Conservation (phyloP, 129 eudicot species). For the Flaveria sonorensis region DNA sequence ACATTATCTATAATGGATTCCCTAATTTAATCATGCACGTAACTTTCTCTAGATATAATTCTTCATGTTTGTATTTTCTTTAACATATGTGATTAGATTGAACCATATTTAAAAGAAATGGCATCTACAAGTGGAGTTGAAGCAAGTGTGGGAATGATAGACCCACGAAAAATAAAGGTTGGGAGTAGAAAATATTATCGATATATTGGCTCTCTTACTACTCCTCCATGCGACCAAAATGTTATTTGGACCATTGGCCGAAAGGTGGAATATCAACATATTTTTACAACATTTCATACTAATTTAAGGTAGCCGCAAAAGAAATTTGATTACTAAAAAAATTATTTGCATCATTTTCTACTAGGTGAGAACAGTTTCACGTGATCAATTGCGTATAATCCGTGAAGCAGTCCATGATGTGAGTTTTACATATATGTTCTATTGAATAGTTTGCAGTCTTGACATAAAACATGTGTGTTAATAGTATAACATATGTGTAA, state of each 20-base stretch:
- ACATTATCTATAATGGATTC: neutral
- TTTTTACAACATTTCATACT: neutral
- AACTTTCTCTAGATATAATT: too few relatives aligned
- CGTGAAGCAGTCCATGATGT: slow-evolving; percentile 32
- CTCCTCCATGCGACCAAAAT: slow-evolving; percentile 37
- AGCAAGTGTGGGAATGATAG: slow-evolving; percentile 14
- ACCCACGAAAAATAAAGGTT: slow-evolving; percentile 25
- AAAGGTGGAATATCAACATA: slow-evolving; percentile 19
- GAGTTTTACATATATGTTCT: neutral
- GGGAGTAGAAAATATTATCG: slow-evolving; percentile 32
- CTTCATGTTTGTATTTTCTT: neutral
- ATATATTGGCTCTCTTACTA: slow-evolving; percentile 42
- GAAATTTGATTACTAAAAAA: neutral
- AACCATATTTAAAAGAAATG: slow-evolving; percentile 28
- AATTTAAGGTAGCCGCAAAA: neutral
- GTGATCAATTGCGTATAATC: slow-evolving; percentile 25
- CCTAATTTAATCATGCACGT: too few relatives aligned
- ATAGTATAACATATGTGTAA: neutral
- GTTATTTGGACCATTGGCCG: slow-evolving; percentile 43
- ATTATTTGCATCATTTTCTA: neutral
- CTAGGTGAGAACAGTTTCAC: slow-evolving; percentile 27
- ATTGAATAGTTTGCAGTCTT: neutral
- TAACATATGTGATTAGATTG: slow-evolving; percentile 21
- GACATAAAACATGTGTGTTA: neutral
- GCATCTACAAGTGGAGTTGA: slow-evolving; percentile 10